phyloP scores from a whole-genome alignment of 75 land plant species.

The Adiantum capillusveneris region DNA sequence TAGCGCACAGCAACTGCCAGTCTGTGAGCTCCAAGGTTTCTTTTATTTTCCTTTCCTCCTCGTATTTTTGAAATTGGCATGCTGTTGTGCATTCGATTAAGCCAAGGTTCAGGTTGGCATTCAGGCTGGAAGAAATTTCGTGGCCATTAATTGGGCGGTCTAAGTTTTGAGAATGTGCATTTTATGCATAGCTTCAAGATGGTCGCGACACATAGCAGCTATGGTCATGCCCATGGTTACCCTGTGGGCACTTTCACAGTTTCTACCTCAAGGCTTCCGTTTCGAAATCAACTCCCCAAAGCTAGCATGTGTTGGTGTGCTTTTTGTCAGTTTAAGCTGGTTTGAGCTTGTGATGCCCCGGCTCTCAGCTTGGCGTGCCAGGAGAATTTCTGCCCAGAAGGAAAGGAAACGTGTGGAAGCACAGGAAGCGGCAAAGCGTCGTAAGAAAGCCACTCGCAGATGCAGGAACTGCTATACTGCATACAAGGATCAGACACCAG shows the following conservation, averaged over 20 bases:
- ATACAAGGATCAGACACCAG: slow-evolving; percentile 38
- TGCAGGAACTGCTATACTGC: slow-evolving; percentile 33
- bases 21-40: too few species aligned
- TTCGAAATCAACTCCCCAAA: slow-evolving; percentile 35
- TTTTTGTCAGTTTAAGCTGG: slow-evolving; percentile 33
- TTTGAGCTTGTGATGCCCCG: slow-evolving; percentile 32
- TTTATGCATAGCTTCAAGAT: slow-evolving; percentile 32
- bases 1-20: too few species aligned
- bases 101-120: too few species aligned
- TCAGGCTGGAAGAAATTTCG: too few species aligned
- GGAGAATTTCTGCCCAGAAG: slow-evolving; percentile 14
- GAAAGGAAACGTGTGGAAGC: slow-evolving; percentile 28
- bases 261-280: slow-evolving; percentile 27
- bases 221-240: slow-evolving; percentile 35
- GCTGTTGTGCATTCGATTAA: too few species aligned
- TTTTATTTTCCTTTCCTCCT: too few species aligned
- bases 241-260: slow-evolving; percentile 37
- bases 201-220: slow-evolving; percentile 38
- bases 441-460: slow-evolving; percentile 31
- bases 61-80: too few species aligned
- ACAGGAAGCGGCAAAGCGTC: slow-evolving; percentile 39
- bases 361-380: slow-evolving; percentile 27
- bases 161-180: slow-evolving; percentile 31
- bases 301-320: slow-evolving; percentile 36
- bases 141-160: too few species aligned